phyloP scores from a whole-genome alignment of 352 stramenopile species.

The Phytopythium boreale region DNA sequence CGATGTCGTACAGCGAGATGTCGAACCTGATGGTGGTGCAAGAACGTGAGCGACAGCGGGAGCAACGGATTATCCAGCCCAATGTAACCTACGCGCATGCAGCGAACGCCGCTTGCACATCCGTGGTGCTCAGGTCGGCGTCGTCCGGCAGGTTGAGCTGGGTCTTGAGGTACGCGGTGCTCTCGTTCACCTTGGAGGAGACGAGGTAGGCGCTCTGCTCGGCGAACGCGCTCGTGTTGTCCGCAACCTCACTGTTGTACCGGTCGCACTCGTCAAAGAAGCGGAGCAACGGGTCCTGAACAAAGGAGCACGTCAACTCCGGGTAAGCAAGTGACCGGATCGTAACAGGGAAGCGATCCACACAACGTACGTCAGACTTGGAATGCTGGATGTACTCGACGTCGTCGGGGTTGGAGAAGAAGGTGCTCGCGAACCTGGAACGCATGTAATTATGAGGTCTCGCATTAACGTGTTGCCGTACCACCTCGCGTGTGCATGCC shows the following conservation, averaged over 20 bases:
- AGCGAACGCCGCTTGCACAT: constrained; percentile 52
- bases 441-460: background rate
- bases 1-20: constrained; percentile 50
- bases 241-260: constrained; percentile 54
- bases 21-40: constrained; percentile 39
- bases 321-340: background rate
- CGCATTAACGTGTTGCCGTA: background rate
- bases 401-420: constrained; percentile 52
- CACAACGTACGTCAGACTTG: constrained; percentile 33
- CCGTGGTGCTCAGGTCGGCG: constrained; percentile 24
- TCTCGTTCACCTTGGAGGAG: constrained; percentile 31
- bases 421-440: constrained; percentile 48
- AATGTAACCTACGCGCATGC: constrained; percentile 51
- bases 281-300: constrained; percentile 48
- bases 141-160: constrained; percentile 36
- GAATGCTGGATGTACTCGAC: constrained; percentile 53
- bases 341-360: background rate
- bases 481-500: background rate
- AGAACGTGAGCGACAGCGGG: background rate
- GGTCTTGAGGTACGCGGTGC: constrained; percentile 18
- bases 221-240: constrained; percentile 39
- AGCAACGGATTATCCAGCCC: background rate
- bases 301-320: background rate
- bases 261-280: constrained; percentile 69
- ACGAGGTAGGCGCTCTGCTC: constrained; percentile 38